phyloP scores from a whole-genome alignment of 2,329 filamentous ascomycete genomes.

The Harringtonia aguacate region DNA sequence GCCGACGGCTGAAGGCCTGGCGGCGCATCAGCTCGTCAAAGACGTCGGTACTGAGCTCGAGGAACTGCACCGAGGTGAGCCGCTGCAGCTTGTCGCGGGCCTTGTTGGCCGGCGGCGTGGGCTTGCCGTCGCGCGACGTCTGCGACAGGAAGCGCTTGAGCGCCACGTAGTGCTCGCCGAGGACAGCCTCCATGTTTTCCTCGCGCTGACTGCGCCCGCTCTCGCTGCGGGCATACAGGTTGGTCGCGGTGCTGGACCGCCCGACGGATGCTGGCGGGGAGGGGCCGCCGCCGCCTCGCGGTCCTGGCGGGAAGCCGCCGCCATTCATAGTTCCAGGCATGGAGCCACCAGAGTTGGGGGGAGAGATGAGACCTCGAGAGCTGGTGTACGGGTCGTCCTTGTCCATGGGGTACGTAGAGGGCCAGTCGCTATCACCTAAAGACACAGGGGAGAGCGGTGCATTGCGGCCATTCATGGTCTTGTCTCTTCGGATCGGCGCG shows the following conservation, averaged over 20 bases:
- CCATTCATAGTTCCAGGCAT: slow-evolving; percentile 45
- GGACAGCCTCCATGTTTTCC: slow-evolving; percentile 51
- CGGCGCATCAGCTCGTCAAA: slow-evolving; percentile 88
- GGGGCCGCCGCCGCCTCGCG: slow-evolving; percentile 49
- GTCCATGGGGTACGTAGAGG: slow-evolving; percentile 46
- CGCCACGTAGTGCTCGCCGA: slow-evolving; percentile 72
- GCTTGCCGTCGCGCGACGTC: slow-evolving; percentile 63
- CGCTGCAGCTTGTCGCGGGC: slow-evolving; percentile 90
- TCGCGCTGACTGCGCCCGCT: slow-evolving; percentile 48
- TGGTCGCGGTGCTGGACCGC: slow-evolving; percentile 71
- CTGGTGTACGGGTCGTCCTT: slow-evolving; percentile 41
- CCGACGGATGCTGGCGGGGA: slow-evolving; percentile 86
- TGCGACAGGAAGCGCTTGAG: slow-evolving; percentile 65
- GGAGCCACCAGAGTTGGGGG: slow-evolving; percentile 56
- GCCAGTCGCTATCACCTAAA: slow-evolving; percentile 76
- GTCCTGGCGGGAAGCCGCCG: slow-evolving; percentile 39
- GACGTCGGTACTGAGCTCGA: slow-evolving; percentile 94
- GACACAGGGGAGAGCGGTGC: slow-evolving; percentile 74
- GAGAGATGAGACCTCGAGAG: slow-evolving; percentile 52
- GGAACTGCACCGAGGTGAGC: slow-evolving; percentile 85
- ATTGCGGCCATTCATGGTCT: slow-evolving; percentile 61
- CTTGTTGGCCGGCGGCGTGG: slow-evolving; percentile 68
- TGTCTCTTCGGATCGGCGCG: background rate
- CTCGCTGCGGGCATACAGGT: slow-evolving; percentile 55
- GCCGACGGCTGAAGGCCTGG: slow-evolving; percentile 53